Conservation (phyloP, 306 rosid genomes). For the Ormosia semicastrata region DNA sequence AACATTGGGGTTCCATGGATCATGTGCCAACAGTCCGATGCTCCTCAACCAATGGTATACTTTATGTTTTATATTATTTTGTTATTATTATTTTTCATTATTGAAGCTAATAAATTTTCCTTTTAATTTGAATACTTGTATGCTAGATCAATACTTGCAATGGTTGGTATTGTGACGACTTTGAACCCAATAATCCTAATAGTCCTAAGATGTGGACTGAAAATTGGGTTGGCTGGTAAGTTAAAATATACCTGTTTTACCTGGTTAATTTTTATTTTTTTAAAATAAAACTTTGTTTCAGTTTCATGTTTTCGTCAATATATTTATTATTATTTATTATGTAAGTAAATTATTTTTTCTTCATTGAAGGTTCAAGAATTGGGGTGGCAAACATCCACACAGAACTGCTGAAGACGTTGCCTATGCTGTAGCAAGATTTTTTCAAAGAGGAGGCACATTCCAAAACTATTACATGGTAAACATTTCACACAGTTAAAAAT, state of each 20-base stretch:
- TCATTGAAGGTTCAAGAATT: slow-evolving; percentile 48
- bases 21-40: slow-evolving; percentile 52
- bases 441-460: slow-evolving; percentile 56
- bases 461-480: slow-evolving; percentile 62
- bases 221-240: slow-evolving; percentile 63
- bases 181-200: slow-evolving; percentile 44
- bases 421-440: slow-evolving; percentile 47
- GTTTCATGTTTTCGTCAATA: neutral
- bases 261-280: neutral
- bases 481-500: neutral
- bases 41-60: slow-evolving; percentile 48
- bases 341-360: neutral
- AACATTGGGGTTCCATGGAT: slow-evolving; percentile 61
- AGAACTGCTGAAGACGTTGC: slow-evolving; percentile 60
- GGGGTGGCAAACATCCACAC: slow-evolving; percentile 51
- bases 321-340: no score
- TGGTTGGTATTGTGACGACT: slow-evolving; percentile 58
- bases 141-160: slow-evolving; percentile 58
- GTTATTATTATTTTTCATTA: neutral
- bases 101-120: neutral
- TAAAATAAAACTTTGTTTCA: neutral
- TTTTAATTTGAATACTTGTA: neutral
- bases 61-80: neutral
- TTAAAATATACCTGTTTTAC: neutral
- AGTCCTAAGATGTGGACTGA: slow-evolving; percentile 70